Evolutionary conservation across 2,329 filamentous ascomycete species (phyloP).

Genomic region (Arthrobotrys musiformis): DNA sequence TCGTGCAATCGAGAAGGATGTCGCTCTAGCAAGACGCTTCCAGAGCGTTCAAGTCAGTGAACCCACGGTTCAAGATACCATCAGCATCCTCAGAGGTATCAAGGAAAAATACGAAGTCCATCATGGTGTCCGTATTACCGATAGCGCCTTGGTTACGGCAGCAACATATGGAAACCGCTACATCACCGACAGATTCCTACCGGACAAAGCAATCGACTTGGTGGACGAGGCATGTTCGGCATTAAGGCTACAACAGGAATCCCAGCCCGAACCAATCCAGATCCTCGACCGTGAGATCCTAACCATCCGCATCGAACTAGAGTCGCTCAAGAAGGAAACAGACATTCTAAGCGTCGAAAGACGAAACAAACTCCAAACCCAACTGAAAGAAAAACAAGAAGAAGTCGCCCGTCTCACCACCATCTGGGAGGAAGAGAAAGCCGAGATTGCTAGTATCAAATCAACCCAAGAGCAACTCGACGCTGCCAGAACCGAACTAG

Average conservation of each 20-base stretch:
- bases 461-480: constrained; percentile 89
- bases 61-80: constrained; percentile 88
- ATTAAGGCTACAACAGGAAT: constrained; percentile 91
- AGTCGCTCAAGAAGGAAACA: constrained; percentile 92
- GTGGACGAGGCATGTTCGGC: constrained; percentile 96
- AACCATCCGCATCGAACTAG: constrained; percentile 96
- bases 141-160: constrained; percentile 89
- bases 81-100: constrained; percentile 91
- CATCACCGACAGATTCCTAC: constrained; percentile 93
- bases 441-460: constrained; percentile 87
- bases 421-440: constrained; percentile 89
- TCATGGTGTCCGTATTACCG: constrained; percentile 93
- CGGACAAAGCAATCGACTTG: constrained; percentile 95
- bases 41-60: constrained; percentile 95
- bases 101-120: constrained; percentile 98
- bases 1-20: constrained; percentile 92
- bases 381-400: constrained; percentile 79
- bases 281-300: constrained; percentile 93
- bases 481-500: constrained; percentile 82
- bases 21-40: constrained; percentile 88
- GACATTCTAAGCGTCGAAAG: constrained; percentile 89
- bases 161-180: constrained; percentile 94
- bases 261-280: constrained; percentile 94
- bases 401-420: constrained; percentile 79
- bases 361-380: constrained; percentile 82